phyloP scores from a whole-genome alignment of 805 yeast genomes.

The Ogataea ganodermae region DNA sequence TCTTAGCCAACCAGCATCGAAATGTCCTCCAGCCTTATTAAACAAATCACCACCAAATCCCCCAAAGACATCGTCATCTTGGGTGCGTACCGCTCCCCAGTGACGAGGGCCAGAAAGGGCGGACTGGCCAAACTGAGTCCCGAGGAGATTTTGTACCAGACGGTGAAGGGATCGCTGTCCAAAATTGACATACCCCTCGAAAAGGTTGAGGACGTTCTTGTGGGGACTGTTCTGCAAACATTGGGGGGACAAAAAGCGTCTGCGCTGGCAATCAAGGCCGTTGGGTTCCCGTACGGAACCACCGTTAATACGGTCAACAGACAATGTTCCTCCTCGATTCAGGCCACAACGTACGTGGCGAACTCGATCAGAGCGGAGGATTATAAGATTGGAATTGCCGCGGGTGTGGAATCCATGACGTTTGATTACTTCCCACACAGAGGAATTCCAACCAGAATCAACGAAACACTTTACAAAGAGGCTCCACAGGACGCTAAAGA shows the following conservation, averaged over 20 bases:
- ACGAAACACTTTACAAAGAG: conserved; percentile 24
- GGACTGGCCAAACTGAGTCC: conserved; percentile 40
- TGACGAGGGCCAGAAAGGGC: conserved; percentile 40
- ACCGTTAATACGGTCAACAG: conserved; percentile 40
- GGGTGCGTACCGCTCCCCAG: conserved; percentile 39
- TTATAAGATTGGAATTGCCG: conserved; percentile 38
- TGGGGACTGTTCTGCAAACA: conserved; percentile 41
- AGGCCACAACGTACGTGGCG: conserved; percentile 39
- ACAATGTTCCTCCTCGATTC: conserved; percentile 44
- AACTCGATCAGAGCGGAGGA: conserved; percentile 36
- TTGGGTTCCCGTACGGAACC: conserved; percentile 38
- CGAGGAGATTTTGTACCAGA: conserved; percentile 37
- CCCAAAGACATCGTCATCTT: conserved; percentile 39
- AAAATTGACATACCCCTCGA: conserved; percentile 27
- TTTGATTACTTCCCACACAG: conserved; percentile 42
- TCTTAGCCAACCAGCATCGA: not conserved
- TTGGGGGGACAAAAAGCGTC: conserved; percentile 42
- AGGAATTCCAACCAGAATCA: conserved; percentile 39
- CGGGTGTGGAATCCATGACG: conserved; percentile 47
- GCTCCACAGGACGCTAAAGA: conserved; percentile 36
- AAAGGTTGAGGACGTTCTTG: conserved; percentile 38
- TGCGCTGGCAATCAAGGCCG: conserved; percentile 38
- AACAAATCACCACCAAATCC: conserved; percentile 25
- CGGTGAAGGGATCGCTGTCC: conserved; percentile 34
- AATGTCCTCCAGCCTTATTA: conserved; percentile 15